These are phyloP conservation scores for Tuctoria greenei DNA, from an alignment of 176 grass and related monocot species.

Conservation along the genomic window DNA sequence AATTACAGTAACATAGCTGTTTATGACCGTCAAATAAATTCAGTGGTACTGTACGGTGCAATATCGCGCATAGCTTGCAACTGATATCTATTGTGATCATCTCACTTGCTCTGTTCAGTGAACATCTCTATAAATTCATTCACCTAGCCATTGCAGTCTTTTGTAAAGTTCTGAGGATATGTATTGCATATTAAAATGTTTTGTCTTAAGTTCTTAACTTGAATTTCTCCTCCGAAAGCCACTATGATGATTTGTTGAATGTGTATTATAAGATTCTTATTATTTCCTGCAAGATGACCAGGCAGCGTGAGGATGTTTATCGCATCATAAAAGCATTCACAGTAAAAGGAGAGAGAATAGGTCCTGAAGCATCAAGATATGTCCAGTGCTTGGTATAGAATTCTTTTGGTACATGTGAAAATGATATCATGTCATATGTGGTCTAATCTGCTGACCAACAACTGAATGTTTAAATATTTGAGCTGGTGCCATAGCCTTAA, in stretches of 20 bases:
- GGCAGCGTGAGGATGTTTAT: constrained; percentile 95
- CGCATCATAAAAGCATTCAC: constrained; percentile 70
- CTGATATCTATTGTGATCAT: constrained; percentile 17
- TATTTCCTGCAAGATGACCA: constrained; percentile 87
- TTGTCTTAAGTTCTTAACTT: constrained; percentile 21
- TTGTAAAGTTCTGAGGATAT: constrained; percentile 7
- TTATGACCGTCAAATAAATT: background rate
- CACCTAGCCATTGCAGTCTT: background rate
- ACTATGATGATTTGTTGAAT: constrained; percentile 36
- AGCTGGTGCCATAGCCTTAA: background rate
- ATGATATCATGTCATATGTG: background rate
- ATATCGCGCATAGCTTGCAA: background rate
- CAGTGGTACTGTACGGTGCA: background rate
- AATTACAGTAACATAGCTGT: background rate
- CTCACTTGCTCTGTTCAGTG: background rate
- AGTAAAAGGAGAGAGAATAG: constrained; percentile 65
- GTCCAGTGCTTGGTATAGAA: constrained; percentile 70
- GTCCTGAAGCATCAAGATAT: constrained; percentile 72
- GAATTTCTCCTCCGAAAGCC: background rate
- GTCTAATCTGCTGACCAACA: constrained; percentile 12
- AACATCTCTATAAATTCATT: constrained; percentile 8
- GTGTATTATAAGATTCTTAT: constrained; percentile 46
- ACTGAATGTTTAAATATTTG: constrained; percentile 22
- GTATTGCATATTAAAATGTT: background rate
- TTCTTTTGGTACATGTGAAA: constrained; percentile 23